A percentile compares a stretch with the other conserved stretches of the same genome.
Evolutionary conservation across 305 asterid species (phyloP).

Genomic region (Solanum aculeatissimum): DNA sequence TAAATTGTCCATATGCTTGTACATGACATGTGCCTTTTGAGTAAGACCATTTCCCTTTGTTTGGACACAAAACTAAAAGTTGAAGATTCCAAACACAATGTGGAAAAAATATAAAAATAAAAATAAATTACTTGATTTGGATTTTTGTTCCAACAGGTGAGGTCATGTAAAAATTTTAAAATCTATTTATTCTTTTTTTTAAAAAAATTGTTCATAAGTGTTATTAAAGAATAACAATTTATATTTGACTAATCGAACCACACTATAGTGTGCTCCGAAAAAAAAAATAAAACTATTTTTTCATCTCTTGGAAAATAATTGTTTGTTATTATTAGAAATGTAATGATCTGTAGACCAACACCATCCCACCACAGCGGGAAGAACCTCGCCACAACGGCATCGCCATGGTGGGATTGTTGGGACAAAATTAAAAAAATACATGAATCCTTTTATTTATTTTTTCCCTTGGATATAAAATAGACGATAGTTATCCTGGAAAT

Average conservation of each 20-base stretch:
- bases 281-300: not conserved
- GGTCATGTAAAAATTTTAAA: not conserved
- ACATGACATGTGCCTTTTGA: constrained; percentile 31
- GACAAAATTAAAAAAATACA: too few relatives aligned
- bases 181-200: not conserved
- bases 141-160: not conserved
- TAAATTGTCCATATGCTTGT: constrained; percentile 27
- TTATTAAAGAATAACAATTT: not conserved
- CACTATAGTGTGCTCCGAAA: not conserved
- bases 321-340: not conserved
- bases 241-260: too few relatives aligned
- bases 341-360: too few relatives aligned
- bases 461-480: too few relatives aligned
- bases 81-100: not conserved
- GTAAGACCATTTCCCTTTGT: constrained; percentile 3
- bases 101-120: not conserved
- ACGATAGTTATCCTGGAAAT: too few relatives aligned
- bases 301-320: not conserved
- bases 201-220: not conserved
- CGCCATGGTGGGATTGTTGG: too few relatives aligned
- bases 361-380: too few relatives aligned
- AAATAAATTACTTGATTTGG: not conserved
- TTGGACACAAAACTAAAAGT: not conserved
- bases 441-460: too few relatives aligned
- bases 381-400: too few relatives aligned